Evolutionary conservation across 345 rosid species (phyloP).

Genomic region (Theobroma cacao): DNA sequence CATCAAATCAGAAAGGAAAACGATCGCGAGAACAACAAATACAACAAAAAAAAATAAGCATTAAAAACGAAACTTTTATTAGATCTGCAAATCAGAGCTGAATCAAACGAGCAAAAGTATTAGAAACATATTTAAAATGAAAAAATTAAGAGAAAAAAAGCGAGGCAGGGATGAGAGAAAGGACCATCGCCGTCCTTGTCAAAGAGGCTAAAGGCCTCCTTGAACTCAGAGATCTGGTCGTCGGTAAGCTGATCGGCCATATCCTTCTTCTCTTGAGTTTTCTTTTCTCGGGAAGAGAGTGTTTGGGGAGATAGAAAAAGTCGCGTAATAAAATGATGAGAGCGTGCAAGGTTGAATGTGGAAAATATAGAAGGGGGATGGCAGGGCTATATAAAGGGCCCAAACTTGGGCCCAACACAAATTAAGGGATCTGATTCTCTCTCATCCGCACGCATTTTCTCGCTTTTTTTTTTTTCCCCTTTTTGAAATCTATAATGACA

Average conservation of each 20-base stretch:
- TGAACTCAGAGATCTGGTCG: conserved; percentile 28
- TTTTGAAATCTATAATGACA: not conserved
- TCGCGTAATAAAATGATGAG: not conserved
- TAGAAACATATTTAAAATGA: not conserved
- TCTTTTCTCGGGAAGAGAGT: not conserved
- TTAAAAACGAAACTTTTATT: not conserved
- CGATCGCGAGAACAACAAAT: not conserved
- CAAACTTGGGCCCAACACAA: conserved; percentile 3
- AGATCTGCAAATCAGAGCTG: conserved; percentile 5
- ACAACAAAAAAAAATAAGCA: not conserved
- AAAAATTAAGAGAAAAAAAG: not conserved
- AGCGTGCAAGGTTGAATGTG: not conserved
- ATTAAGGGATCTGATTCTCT: conserved; percentile 12
- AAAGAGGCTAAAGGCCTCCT: conserved; percentile 24
- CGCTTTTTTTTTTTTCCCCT: not conserved
- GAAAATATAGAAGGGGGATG: not conserved
- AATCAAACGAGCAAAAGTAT: not conserved
- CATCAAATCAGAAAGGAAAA: not conserved
- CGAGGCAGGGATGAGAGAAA: not conserved
- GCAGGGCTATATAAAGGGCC: not conserved
- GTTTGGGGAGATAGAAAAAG: not conserved
- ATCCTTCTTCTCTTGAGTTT: not conserved
- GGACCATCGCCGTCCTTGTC: conserved; percentile 28
- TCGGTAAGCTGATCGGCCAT: conserved; percentile 28
- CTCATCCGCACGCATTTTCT: not conserved